Evolutionary conservation across 2,329 filamentous ascomycete species (phyloP).

Genomic region (Verticillium longisporum): DNA sequence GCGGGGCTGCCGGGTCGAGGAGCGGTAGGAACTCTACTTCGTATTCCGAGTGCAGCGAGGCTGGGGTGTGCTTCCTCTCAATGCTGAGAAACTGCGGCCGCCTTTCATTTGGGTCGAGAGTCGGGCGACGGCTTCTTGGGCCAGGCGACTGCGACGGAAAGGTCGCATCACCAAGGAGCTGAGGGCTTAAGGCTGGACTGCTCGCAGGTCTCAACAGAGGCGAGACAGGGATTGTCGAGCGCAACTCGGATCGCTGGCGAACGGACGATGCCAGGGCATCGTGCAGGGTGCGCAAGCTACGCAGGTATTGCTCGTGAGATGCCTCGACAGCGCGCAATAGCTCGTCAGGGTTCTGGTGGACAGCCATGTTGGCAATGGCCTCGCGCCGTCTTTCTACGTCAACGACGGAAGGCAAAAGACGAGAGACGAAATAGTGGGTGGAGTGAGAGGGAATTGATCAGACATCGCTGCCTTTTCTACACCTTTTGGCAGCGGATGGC

Average conservation of each 20-base stretch:
- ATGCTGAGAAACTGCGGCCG: slow-evolving; percentile 1
- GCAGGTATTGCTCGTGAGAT: slow-evolving; percentile 26
- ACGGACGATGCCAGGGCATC: slow-evolving; percentile 14
- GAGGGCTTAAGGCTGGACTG: slow-evolving; percentile 8
- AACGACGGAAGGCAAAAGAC: not conserved
- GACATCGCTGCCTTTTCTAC: slow-evolving; percentile 1
- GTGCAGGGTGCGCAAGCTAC: slow-evolving; percentile 20
- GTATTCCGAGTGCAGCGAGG: slow-evolving; percentile 13
- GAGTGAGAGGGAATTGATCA: not conserved
- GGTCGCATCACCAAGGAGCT: slow-evolving; percentile 2
- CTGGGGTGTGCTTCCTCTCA: slow-evolving; percentile 7
- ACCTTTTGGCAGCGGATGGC: not conserved
- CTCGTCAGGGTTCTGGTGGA: slow-evolving; percentile 22
- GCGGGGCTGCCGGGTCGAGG: slow-evolving; percentile 2
- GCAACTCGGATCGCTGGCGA: slow-evolving; percentile 4
- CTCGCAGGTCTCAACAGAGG: slow-evolving; percentile 34
- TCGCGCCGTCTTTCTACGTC: not conserved
- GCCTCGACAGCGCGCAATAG: slow-evolving; percentile 24
- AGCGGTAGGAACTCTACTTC: slow-evolving; percentile 12
- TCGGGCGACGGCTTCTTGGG: slow-evolving; percentile 19
- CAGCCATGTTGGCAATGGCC: slow-evolving; percentile 4
- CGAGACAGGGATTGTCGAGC: slow-evolving; percentile 30
- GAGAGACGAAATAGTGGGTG: not conserved
- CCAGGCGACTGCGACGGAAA: slow-evolving; percentile 3
- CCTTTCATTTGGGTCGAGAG: slow-evolving; percentile 14